phyloP scores from a whole-genome alignment of 257 asterid species.

The Datura wrightii region DNA sequence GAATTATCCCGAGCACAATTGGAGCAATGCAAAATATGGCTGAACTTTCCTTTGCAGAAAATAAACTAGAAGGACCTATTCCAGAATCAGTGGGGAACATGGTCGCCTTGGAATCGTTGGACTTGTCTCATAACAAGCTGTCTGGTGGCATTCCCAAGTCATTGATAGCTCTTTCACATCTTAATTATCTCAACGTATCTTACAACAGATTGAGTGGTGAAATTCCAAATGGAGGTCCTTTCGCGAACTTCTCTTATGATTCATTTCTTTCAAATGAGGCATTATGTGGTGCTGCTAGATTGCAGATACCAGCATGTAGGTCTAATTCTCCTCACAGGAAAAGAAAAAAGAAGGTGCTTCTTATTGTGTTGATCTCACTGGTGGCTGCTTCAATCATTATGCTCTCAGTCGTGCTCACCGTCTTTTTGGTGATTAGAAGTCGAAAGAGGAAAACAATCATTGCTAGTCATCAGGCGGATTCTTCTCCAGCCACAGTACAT shows the following conservation, averaged over 20 bases:
- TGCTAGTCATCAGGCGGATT: neutral
- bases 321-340: conserved; percentile 2
- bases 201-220: conserved; percentile 40
- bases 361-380: conserved; percentile 9
- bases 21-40: conserved; percentile 29
- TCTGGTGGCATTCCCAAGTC: conserved; percentile 42
- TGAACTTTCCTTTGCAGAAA: conserved; percentile 34
- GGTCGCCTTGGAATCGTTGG: conserved; percentile 3
- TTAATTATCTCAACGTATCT: conserved; percentile 34
- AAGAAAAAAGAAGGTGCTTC: conserved; percentile 26
- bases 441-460: neutral
- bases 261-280: conserved; percentile 40
- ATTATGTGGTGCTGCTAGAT: conserved; percentile 37
- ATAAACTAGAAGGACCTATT: conserved; percentile 39
- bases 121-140: conserved; percentile 41
- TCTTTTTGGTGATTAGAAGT: neutral
- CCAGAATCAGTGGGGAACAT: conserved; percentile 39
- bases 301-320: conserved; percentile 37
- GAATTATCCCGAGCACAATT: conserved; percentile 34
- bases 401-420: conserved; percentile 7
- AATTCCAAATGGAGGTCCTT: conserved; percentile 44
- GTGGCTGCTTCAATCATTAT: neutral
- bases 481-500: neutral
- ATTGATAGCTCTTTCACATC: conserved; percentile 28
- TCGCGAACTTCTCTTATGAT: conserved; percentile 31